phyloP scores from a whole-genome alignment of 495 filamentous ascomycete species.

The Trichodelitschia bisporula region DNA sequence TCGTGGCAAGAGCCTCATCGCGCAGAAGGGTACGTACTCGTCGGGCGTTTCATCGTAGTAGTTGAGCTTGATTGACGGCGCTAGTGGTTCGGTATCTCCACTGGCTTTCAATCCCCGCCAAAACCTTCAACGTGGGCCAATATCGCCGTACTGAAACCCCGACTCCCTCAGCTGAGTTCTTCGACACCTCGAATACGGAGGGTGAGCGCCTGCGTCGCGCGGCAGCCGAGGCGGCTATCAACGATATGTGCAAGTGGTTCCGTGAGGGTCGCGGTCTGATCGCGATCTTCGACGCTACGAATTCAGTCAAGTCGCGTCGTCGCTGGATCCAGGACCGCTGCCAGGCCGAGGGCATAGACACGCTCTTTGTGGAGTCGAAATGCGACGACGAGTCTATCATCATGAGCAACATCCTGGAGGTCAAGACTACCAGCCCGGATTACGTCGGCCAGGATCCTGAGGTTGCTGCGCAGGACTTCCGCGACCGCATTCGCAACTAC shows the following conservation, averaged over 20 bases:
- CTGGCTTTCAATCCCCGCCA: constrained; percentile 83
- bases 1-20: constrained; percentile 88
- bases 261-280: constrained; percentile 43
- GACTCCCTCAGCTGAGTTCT: constrained; percentile 74
- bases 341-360: constrained; percentile 48
- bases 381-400: constrained; percentile 89
- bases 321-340: constrained; percentile 73
- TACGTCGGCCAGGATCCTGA: constrained; percentile 90
- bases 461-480: constrained; percentile 67
- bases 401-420: constrained; percentile 91
- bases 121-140: constrained; percentile 88
- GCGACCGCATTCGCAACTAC: constrained; percentile 83
- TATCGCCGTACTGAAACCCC: constrained; percentile 76
- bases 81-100: constrained; percentile 80
- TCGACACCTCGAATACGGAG: constrained; percentile 65
- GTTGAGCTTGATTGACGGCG: neutral
- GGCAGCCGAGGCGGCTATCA: constrained; percentile 70
- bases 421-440: constrained; percentile 90
- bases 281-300: constrained; percentile 85
- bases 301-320: constrained; percentile 70
- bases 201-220: constrained; percentile 71
- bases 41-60: constrained; percentile 2
- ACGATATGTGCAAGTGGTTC: constrained; percentile 89
- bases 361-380: constrained; percentile 83
- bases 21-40: constrained; percentile 56